Evolutionary conservation across 345 rosid genomes (phyloP).

Genomic region (Lumnitzera racemosa): DNA sequence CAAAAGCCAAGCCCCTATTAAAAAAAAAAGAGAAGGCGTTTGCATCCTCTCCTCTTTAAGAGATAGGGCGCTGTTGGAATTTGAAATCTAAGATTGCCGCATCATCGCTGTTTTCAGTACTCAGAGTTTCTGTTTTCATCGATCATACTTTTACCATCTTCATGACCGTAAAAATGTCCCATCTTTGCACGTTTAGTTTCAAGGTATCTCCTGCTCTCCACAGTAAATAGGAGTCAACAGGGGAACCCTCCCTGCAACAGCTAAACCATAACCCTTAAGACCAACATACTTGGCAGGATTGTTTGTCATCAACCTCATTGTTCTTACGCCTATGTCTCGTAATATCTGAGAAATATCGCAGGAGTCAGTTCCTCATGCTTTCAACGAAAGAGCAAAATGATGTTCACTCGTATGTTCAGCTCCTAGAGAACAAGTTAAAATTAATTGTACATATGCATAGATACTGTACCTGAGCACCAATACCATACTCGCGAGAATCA

Average conservation of each 20-base stretch:
- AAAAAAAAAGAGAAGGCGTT: no score
- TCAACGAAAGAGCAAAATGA: not conserved
- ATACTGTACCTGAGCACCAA: slow-evolving; percentile 72
- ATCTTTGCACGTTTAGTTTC: slow-evolving; percentile 68
- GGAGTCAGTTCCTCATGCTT: not conserved
- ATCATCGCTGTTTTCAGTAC: no score
- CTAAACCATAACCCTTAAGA: slow-evolving; percentile 68
- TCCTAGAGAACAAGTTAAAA: no score
- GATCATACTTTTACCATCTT: not conserved
- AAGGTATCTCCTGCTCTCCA: slow-evolving; percentile 66
- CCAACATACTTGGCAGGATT: slow-evolving; percentile 20
- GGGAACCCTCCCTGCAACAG: slow-evolving; percentile 65
- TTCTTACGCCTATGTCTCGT: slow-evolving; percentile 48
- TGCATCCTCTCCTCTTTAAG: no score
- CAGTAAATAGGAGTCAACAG: slow-evolving; percentile 51
- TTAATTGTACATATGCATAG: not conserved
- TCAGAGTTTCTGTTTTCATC: no score
- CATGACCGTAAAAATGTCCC: slow-evolving; percentile 65
- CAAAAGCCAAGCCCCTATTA: no score
- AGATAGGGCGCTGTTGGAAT: no score
- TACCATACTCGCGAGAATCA: slow-evolving; percentile 82
- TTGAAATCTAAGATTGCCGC: no score
- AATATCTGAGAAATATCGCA: slow-evolving; percentile 32
- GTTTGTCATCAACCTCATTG: slow-evolving; percentile 65
- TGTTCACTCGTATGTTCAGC: no score